Evolutionary conservation across 73 alveolate genomes (phyloP).

Genomic region (Blepharisma japonicum): DNA sequence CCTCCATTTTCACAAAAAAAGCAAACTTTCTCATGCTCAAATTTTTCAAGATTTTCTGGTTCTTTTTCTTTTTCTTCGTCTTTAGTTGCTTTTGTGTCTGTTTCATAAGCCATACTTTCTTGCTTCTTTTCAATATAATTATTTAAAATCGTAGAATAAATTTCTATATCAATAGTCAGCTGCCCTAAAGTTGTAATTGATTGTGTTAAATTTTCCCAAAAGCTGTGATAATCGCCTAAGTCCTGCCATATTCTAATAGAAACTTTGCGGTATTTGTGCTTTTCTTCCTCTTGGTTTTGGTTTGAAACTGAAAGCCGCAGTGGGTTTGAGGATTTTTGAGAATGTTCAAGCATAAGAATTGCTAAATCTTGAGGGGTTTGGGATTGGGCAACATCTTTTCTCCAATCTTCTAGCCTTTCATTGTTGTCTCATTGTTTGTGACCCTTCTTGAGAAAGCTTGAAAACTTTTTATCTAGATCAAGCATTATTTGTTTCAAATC

Average conservation of each 20-base stretch:
- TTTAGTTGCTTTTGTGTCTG: background rate
- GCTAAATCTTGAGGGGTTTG: background rate
- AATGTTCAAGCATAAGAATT: background rate
- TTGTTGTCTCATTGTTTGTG: background rate
- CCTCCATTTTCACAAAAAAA: constrained; percentile 7
- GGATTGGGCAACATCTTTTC: background rate
- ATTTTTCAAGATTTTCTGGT: background rate
- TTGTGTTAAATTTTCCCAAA: background rate
- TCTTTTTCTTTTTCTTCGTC: background rate
- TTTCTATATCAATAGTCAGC: background rate
- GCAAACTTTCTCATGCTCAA: background rate
- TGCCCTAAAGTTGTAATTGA: background rate
- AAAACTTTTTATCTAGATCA: background rate
- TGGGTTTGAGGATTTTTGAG: background rate
- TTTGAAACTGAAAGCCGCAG: background rate
- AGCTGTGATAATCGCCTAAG: background rate
- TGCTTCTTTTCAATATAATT: background rate
- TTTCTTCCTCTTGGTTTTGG: background rate
- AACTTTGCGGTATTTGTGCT: background rate
- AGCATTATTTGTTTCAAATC: background rate
- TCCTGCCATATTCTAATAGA: constrained; percentile 1
- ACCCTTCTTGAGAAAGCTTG: background rate
- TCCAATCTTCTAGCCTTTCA: background rate
- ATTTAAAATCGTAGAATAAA: background rate
- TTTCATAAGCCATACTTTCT: background rate